Conservation (phyloP, 441 rosid genomes). For the Macaranga tanarius region DNA sequence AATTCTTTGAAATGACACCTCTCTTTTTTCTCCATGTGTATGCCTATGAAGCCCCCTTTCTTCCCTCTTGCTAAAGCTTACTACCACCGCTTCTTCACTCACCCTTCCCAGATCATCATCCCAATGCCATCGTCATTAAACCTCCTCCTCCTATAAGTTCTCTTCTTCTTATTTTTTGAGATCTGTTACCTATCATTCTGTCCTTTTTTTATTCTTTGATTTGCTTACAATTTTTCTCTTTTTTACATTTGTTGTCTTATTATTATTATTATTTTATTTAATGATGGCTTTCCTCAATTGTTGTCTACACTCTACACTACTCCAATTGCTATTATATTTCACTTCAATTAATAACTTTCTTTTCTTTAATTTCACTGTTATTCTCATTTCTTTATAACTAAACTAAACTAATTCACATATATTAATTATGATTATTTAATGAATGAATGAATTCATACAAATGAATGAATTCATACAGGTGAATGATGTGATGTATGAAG, state of each 20-base stretch:
- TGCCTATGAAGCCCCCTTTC: conserved; percentile 54
- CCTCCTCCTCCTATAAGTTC: conserved; percentile 63
- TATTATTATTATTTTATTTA: too few relatives aligned
- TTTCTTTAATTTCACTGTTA: too few relatives aligned
- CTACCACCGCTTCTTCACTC: conserved; percentile 62
- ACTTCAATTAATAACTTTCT: too few relatives aligned
- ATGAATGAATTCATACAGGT: conserved; percentile 64
- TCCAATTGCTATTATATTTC: too few relatives aligned
- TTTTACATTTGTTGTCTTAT: too few relatives aligned
- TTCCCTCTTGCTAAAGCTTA: conserved; percentile 62
- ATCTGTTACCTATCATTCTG: not conserved
- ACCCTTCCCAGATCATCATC: conserved; percentile 41
- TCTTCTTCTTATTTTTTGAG: not conserved
- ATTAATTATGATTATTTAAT: too few relatives aligned
- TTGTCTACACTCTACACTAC: too few relatives aligned
- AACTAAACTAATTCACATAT: too few relatives aligned
- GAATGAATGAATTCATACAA: conserved; percentile 14
- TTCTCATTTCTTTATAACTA: too few relatives aligned
- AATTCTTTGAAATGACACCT: conserved; percentile 43
- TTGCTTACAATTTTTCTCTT: too few relatives aligned
- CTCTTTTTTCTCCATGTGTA: conserved; percentile 41
- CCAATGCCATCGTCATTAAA: conserved; percentile 55
- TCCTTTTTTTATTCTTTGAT: not conserved
- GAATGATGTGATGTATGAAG: conserved; percentile 44
- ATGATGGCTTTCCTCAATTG: too few relatives aligned